phyloP scores from a whole-genome alignment of 768 basidiomycete genomes.

The Kwoniella botswanensis region DNA sequence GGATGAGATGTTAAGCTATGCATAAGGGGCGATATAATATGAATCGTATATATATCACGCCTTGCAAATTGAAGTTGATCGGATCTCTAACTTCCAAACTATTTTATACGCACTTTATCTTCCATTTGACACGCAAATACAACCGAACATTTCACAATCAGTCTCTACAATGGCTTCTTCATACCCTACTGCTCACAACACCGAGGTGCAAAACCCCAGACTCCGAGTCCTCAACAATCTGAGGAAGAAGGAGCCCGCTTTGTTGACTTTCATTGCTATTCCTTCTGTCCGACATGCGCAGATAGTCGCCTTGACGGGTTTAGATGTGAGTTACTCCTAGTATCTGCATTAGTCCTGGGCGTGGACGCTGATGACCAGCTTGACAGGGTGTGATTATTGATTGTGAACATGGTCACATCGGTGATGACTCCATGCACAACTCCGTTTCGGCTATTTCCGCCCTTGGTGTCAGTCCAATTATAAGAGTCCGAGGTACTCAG shows the following conservation, averaged over 20 bases:
- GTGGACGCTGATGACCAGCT: too few relatives aligned
- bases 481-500: conserved; percentile 44
- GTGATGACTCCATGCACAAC: conserved; percentile 53
- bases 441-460: conserved; percentile 47
- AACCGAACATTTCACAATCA: neutral
- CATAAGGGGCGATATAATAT: too few relatives aligned
- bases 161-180: conserved; percentile 9
- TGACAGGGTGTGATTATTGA: conserved; percentile 49
- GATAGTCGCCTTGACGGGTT: conserved; percentile 41
- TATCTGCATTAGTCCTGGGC: too few relatives aligned
- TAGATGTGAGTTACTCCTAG: too few relatives aligned
- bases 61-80: too few relatives aligned
- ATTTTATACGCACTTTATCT: too few relatives aligned
- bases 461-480: conserved; percentile 40
- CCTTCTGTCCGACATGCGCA: conserved; percentile 37
- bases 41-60: too few relatives aligned
- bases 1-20: too few relatives aligned
- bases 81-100: too few relatives aligned
- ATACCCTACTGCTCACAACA: conserved; percentile 33
- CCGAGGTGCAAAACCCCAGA: conserved; percentile 37
- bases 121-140: neutral
- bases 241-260: conserved; percentile 24
- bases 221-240: conserved; percentile 43
- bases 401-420: conserved; percentile 55
- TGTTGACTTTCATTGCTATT: conserved; percentile 49